Conservation (phyloP, 2,329 filamentous ascomycete genomes). For the Hypomyces rosellus region DNA sequence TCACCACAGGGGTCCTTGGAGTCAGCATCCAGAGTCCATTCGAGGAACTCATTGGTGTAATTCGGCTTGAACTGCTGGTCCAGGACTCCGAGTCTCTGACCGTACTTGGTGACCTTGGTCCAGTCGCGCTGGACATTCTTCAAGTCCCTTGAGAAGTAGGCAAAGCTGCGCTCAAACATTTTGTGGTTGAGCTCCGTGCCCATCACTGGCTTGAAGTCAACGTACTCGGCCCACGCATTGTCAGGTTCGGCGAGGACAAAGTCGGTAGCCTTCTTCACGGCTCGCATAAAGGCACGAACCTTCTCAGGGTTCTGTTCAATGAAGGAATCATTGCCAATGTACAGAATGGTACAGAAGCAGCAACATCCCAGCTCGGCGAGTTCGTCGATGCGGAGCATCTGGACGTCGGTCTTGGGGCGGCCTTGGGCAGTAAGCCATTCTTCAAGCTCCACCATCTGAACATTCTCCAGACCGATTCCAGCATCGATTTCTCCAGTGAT, state of each 20-base stretch:
- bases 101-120: constrained; percentile 71
- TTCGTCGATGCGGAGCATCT: constrained; percentile 77
- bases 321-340: constrained; percentile 72
- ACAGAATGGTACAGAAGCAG: constrained; percentile 77
- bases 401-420: constrained; percentile 60
- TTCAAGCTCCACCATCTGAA: constrained; percentile 77
- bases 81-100: constrained; percentile 65
- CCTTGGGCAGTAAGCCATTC: constrained; percentile 63
- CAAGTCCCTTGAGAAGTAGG: constrained; percentile 67
- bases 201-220: constrained; percentile 68
- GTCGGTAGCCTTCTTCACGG: constrained; percentile 69
- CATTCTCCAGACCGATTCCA: constrained; percentile 71
- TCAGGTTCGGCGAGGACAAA: constrained; percentile 59
- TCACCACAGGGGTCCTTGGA: constrained; percentile 63
- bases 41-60: constrained; percentile 67
- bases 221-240: constrained; percentile 60
- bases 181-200: constrained; percentile 62
- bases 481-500: constrained; percentile 67
- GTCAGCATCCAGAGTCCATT: constrained; percentile 59
- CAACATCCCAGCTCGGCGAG: constrained; percentile 74
- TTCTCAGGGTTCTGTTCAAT: constrained; percentile 59
- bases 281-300: constrained; percentile 61
- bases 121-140: constrained; percentile 72
- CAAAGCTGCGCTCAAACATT: constrained; percentile 73
- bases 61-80: constrained; percentile 59